A percentile compares a stretch with the other conserved stretches of the same genome.
These are phyloP conservation scores for Starmerella vaccinii DNA, from an alignment of 805 yeast species.

Conservation along the genomic window DNA sequence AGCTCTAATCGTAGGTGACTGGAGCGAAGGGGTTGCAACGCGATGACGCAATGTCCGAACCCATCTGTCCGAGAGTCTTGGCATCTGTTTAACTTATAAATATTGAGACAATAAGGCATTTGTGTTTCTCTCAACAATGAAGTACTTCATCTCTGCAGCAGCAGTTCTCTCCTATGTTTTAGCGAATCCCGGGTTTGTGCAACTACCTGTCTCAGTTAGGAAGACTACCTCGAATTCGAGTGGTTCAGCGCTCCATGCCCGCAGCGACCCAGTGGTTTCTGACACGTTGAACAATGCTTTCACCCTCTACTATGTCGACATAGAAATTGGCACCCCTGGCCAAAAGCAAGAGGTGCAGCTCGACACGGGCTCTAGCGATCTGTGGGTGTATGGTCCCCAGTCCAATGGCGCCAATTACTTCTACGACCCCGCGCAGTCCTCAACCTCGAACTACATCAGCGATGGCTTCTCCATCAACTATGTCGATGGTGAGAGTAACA, in stretches of 20 bases:
- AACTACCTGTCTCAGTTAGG: background rate
- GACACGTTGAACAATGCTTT: background rate
- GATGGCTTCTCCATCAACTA: constrained; percentile 1
- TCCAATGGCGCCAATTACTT: constrained; percentile 15
- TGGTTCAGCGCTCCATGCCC: background rate
- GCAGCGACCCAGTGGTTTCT: background rate
- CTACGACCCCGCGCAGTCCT: constrained; percentile 23
- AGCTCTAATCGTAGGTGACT: too few species aligned
- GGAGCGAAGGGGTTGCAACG: too few species aligned
- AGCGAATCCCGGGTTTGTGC: background rate
- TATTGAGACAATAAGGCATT: background rate
- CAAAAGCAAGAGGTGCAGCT: constrained; percentile 38
- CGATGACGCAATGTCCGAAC: too few species aligned
- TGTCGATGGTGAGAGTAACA: background rate
- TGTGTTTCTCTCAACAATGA: background rate
- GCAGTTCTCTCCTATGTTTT: background rate
- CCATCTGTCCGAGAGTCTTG: too few species aligned
- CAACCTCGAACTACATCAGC: constrained; percentile 18
- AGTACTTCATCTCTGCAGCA: background rate
- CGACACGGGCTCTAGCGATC: constrained; percentile 64
- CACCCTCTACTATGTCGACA: constrained; percentile 3
- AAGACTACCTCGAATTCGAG: background rate
- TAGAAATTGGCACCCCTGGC: constrained; percentile 45
- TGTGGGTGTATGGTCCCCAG: constrained; percentile 42
- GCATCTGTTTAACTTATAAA: too few species aligned